Conservation (phyloP, 352 stramenopile species). For the Pythium pyrilobum region DNA sequence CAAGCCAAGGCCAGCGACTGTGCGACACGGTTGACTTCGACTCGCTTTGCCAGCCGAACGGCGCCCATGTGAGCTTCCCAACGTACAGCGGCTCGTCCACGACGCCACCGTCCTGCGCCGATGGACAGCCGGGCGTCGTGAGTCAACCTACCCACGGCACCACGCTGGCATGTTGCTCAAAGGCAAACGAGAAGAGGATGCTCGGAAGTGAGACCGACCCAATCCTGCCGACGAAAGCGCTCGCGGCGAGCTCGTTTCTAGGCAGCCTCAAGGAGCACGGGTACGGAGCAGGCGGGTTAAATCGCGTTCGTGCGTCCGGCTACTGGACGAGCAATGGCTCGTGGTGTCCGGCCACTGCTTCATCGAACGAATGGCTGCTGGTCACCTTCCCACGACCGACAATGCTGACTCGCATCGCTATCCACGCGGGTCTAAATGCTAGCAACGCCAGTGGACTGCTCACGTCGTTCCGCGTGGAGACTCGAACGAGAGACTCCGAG, state of each 20-base stretch:
- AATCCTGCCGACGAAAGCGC: slow-evolving; percentile 5
- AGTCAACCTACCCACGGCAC: slow-evolving; percentile 21
- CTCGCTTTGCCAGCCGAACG: slow-evolving; percentile 21
- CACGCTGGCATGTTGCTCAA: slow-evolving; percentile 36
- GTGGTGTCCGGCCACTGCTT: slow-evolving; percentile 32
- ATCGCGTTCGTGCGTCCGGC: slow-evolving; percentile 18
- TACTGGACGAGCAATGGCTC: slow-evolving; percentile 13
- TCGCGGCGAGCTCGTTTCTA: slow-evolving; percentile 26
- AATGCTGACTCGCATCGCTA: slow-evolving; percentile 27
- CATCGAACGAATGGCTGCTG: slow-evolving; percentile 34
- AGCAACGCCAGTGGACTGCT: slow-evolving; percentile 8
- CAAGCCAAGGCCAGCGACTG: slow-evolving; percentile 23
- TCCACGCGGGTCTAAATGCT: slow-evolving; percentile 23
- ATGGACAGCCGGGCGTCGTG: background rate
- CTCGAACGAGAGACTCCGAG: background rate
- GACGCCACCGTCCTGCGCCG: slow-evolving; percentile 4
- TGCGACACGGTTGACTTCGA: slow-evolving; percentile 40
- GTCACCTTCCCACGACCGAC: slow-evolving; percentile 35
- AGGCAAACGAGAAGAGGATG: background rate
- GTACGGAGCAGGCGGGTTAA: slow-evolving; percentile 33
- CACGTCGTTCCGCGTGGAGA: slow-evolving; percentile 12
- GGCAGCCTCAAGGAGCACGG: slow-evolving; percentile 32
- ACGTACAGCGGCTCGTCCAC: slow-evolving; percentile 6
- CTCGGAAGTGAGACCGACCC: slow-evolving; percentile 4
- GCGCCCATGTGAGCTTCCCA: background rate